phyloP scores from a whole-genome alignment of 2,329 filamentous ascomycete genomes.

The Exophiala sideris region DNA sequence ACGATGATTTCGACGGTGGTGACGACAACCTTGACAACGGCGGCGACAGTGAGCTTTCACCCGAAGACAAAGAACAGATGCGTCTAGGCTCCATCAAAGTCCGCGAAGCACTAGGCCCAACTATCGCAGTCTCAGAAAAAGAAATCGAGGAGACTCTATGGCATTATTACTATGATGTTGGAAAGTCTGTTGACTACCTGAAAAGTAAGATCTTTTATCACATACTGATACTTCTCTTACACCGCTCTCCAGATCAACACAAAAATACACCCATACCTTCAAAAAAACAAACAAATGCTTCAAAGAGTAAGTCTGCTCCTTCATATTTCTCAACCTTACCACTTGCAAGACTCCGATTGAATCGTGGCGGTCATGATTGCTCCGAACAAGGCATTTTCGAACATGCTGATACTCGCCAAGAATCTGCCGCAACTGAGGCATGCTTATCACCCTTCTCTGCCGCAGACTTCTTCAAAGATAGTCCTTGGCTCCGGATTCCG shows the following conservation, averaged over 20 bases:
- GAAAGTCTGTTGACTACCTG: conserved; percentile 78
- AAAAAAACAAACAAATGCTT: conserved; percentile 12
- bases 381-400: conserved; percentile 5
- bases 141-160: conserved; percentile 89
- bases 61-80: conserved; percentile 55
- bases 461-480: conserved; percentile 71
- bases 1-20: conserved; percentile 39
- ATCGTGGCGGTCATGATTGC: conserved; percentile 23
- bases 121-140: conserved; percentile 59
- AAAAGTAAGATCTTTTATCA: conserved; percentile 50
- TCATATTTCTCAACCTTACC: conserved; percentile 4
- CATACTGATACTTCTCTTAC: not conserved
- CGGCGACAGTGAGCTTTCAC: conserved; percentile 33
- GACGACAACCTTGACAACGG: conserved; percentile 23
- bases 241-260: conserved; percentile 21
- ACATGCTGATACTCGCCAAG: conserved; percentile 23
- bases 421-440: conserved; percentile 1
- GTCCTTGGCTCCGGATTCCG: conserved; percentile 79
- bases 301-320: conserved; percentile 20
- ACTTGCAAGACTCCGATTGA: conserved; percentile 8
- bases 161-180: conserved; percentile 94
- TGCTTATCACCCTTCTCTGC: conserved; percentile 41
- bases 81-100: conserved; percentile 65
- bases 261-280: conserved; percentile 9
- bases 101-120: conserved; percentile 61